These are phyloP conservation scores for Porogramme epimiltina DNA, from an alignment of 1,284 basidiomycete genomes.

Conservation along the genomic window DNA sequence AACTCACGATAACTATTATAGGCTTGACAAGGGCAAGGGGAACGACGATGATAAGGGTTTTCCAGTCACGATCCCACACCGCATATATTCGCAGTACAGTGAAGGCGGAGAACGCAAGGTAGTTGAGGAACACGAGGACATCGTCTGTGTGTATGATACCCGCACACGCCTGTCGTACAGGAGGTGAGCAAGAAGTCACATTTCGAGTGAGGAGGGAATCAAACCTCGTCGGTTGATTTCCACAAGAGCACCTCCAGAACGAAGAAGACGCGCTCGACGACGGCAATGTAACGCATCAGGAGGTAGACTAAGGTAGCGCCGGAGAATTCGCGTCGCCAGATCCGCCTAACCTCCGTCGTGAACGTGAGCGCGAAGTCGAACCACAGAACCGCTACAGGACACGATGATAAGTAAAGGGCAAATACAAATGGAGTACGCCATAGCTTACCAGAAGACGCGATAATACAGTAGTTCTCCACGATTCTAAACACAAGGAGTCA, in stretches of 20 bases:
- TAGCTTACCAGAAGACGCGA: too few relatives aligned
- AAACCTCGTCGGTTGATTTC: not conserved
- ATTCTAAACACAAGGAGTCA: too few relatives aligned
- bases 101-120: not conserved
- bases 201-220: too few relatives aligned
- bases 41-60: not conserved
- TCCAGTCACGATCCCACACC: not conserved
- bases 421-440: too few relatives aligned
- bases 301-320: slow-evolving; percentile 17
- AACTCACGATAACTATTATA: not conserved
- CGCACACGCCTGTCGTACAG: too few relatives aligned
- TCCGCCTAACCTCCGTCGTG: slow-evolving; percentile 15
- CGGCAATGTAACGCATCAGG: slow-evolving; percentile 17
- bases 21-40: slow-evolving; percentile 2
- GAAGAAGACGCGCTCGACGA: slow-evolving; percentile 10
- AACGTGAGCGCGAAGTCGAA: too few relatives aligned
- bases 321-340: slow-evolving; percentile 16
- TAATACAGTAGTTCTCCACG: too few relatives aligned
- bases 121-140: not conserved
- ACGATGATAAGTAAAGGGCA: too few relatives aligned
- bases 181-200: too few relatives aligned
- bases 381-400: too few relatives aligned
- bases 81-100: not conserved
- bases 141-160: too few relatives aligned
- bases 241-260: not conserved